Evolutionary conservation across 1,139 yeast species (phyloP), one percentile per base, ranked within the genome.

Genomic region (Suhomyces yuchorum): DNA sequence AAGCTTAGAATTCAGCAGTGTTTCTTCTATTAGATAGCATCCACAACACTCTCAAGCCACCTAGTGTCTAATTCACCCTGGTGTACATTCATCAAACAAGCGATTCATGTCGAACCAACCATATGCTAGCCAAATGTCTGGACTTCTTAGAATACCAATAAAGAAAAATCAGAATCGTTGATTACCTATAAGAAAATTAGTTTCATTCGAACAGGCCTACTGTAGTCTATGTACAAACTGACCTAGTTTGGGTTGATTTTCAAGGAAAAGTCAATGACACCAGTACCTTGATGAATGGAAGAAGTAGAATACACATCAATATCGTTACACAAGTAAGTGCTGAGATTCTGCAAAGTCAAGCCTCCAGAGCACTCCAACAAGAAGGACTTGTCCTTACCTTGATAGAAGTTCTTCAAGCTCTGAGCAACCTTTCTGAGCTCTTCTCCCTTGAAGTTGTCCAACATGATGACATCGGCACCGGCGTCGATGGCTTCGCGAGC

Each of bases 401-500:
- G 61, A 80, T 87, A 88, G 54, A 73, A 74, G 8, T 63, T 54
- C 64, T 85, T 89, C 55, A 92, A 71, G 52, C 70, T 76, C 37
- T 66, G 66, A 1, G 97, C 96, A 18, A 87, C 95, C 2, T 63
- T 56, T 55, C 80, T 83, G 51, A 92, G 74, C 28, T 78, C 87
- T 0, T 76, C 80, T 3, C 92, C 90, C 2, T 75, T 64, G 65
- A 93, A 92, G 66, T 93, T 92, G 64, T 93, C 98, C 62, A 93
- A 78, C 98, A 92, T 92, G 55, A 93, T 86, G 17, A 92, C 90
- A 66, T 92, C 98, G 0, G 98, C 97, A 15, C 98, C 98, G 6
- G 97, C 96, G 24, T 76, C 81, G 61, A 92, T 92, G 23, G 98
- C 98, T 62, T 92, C 97, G 54, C 80, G 76, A 1, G 98, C 98